Evolutionary conservation across 2,329 filamentous ascomycete species (phyloP), one percentile per base, ranked within the genome.

Genomic region (Aspergillus caelatus): DNA sequence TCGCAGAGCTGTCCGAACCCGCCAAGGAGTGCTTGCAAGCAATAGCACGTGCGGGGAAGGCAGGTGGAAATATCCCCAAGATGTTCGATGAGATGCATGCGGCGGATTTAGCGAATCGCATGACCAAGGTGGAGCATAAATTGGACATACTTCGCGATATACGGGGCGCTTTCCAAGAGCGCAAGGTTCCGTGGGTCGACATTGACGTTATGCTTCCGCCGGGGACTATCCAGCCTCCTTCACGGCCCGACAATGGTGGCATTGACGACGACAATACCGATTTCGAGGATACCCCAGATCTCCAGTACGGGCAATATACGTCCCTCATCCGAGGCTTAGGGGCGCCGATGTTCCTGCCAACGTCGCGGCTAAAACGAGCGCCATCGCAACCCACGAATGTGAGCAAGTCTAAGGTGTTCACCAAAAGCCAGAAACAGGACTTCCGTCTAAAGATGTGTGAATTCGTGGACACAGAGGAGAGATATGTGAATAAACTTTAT

Each of bases 11-110:
- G 58, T 89, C 94, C 26, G 86, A 91, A 60, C 83, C 86, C 43
- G 89, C 93, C 74, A 96, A 93, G 82, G 84, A 84, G 71, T 85
- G 88, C 65, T 85, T 96, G 77, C 88, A 83, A 59, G 78, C 82
- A 52, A 79, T 84, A 59, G 80, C 82, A 60, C 83, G 82, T 65
- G 78, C 82, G 28, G 78, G 84, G 71, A 83, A 83, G 26, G 83
- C 86, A 62, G 83, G 86, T 57, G 88, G 87, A 46, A 89, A 88
- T 48, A 85, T 86, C 1, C 87, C 90, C 23, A 83, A 84, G 50
- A 84, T 97, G 63, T 98, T 98, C 78, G 88, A 91, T 66, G 93
- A 97, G 76, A 89, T 94, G 77, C 95, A 99, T 85, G 93, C 94
- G 23, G 95, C 94, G 50, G 92, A 96, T 72, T 81, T 99, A 64